Evolutionary conservation across 2,329 filamentous ascomycete species (phyloP), one percentile per base, ranked within the genome.

Genomic region (Sordariomycetes sp.): DNA sequence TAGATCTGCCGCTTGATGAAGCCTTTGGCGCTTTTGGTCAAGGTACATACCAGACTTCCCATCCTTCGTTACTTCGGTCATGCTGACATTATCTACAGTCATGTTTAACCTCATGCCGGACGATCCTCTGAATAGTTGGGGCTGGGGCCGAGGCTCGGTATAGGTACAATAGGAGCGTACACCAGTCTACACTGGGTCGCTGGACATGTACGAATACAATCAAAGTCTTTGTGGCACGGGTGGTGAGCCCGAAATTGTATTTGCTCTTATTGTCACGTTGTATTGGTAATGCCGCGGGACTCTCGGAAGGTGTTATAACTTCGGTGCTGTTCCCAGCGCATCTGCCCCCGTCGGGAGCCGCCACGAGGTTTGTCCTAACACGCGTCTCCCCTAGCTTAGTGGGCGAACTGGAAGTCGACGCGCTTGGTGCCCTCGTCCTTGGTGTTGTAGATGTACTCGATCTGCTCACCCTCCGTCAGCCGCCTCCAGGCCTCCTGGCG

Each of bases 381-480:
- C 4, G 12, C 18, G n/a, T 40, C 37, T 40, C 37, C 12, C 37
- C 5, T 40, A 40, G 12, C 58, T 54, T 70, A 79, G 62, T 78
- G 76, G 12, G 67, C 74, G 60, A 82, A 82, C 20, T 76, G 66
- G 64, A 82, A 82, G 62, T 82, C 79, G 58, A 81, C 65, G 64
- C 81, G 75, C 68, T 81, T 78, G 59, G 75, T 74, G 0, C 80
- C 80, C 64, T 81, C 71, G 59, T 82, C 79, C 3, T 68, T 75
- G 0, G 77, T 79, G 32, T 74, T 78, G 37, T 72, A 63, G 2
- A 78, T 60, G 60, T 82, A 83, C 1, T 74, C 65, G 32, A 73
- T 70, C 65, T 75, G 72, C 66, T 82, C 71, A 63, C 76, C 71
- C 37, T 70, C 67, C 0, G 71, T 72, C 67, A 79, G 62, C 0